Conservation (phyloP, 1,284 basidiomycete genomes). For the Trichosporon faecale region DNA sequence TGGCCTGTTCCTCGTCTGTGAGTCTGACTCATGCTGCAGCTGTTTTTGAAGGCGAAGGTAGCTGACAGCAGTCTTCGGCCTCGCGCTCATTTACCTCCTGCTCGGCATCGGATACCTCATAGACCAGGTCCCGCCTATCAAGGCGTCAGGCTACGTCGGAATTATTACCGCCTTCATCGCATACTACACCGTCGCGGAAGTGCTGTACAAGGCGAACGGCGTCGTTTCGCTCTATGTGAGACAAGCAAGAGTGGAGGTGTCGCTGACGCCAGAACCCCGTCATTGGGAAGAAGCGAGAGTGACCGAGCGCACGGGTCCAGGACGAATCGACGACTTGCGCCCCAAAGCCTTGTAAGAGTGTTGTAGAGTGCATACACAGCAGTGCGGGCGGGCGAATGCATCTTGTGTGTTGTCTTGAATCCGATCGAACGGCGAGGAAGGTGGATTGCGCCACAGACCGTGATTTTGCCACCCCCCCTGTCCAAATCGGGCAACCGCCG, state of each 20-base stretch:
- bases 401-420: neutral
- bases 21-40: neutral
- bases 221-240: slow-evolving; percentile 18
- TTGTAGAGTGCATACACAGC: neutral
- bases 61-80: slow-evolving; percentile 56
- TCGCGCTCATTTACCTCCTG: slow-evolving; percentile 56
- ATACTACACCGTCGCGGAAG: slow-evolving; percentile 26
- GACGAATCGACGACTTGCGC: too few relatives aligned
- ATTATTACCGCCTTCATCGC: slow-evolving; percentile 39
- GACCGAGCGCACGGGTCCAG: too few relatives aligned
- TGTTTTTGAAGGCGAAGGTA: neutral
- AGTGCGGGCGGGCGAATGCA: neutral
- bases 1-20: slow-evolving; percentile 60
- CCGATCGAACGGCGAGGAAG: neutral
- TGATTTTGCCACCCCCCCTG: neutral
- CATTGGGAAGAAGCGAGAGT: neutral
- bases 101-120: slow-evolving; percentile 32
- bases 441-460: neutral
- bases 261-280: neutral
- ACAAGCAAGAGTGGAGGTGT: neutral
- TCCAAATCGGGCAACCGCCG: slow-evolving; percentile 5
- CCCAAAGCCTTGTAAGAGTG: neutral
- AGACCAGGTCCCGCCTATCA: slow-evolving; percentile 34
- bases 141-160: slow-evolving; percentile 59
- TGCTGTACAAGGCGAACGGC: slow-evolving; percentile 15